These are phyloP conservation scores for Lactifluus subvellereus DNA, from an alignment of 768 basidiomycete genomes.

Conservation along the genomic window DNA sequence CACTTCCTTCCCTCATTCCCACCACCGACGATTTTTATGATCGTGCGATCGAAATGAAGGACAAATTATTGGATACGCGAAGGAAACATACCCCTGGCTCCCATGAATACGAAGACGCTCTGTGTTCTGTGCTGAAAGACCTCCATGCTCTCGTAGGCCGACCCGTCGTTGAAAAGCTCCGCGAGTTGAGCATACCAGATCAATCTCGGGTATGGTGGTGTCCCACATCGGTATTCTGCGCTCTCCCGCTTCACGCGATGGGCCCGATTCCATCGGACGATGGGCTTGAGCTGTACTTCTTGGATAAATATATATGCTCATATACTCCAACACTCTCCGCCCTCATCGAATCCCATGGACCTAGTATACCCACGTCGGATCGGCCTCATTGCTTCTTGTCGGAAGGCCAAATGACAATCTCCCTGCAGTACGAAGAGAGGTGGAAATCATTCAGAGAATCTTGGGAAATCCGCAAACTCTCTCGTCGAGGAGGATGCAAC, in stretches of 20 bases:
- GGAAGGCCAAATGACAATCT: neutral
- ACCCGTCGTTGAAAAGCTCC: neutral
- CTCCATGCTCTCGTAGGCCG: neutral
- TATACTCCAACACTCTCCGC: neutral
- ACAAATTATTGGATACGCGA: neutral
- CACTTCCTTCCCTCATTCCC: neutral
- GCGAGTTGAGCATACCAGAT: neutral
- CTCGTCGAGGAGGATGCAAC: neutral
- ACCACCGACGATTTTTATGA: neutral
- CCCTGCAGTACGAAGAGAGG: neutral
- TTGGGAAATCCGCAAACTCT: neutral
- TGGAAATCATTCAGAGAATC: neutral
- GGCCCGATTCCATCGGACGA: neutral
- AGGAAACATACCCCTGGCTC: neutral
- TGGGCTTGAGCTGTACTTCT: neutral
- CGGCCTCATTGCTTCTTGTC: neutral
- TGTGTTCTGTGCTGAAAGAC: neutral
- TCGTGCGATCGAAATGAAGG: neutral
- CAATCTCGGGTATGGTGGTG: neutral
- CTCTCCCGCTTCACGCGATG: neutral
- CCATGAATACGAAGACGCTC: neutral
- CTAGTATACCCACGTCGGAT: conserved; percentile 28
- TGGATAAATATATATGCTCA: neutral
- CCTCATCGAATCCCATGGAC: neutral
- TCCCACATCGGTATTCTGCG: neutral